Percentiles rank a stretch among this genome's conserved stretches.
These are phyloP conservation scores for Dysphania ambrosioides DNA, from an alignment of 148 eudicot genomes.

Conservation along the genomic window DNA sequence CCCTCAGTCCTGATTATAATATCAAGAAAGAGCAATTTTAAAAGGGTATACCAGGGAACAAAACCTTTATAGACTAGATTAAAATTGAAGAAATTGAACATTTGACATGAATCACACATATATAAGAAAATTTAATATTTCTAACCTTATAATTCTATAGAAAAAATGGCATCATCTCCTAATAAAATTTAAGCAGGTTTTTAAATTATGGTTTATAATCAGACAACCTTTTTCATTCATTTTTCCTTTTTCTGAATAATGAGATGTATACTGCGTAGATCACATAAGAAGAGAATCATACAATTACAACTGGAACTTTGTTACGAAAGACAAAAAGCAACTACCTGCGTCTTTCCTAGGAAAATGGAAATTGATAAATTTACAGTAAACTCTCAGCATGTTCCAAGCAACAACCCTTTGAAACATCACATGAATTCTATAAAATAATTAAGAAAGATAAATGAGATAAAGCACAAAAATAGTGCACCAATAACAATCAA, in stretches of 20 bases:
- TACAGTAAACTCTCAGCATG: conserved; percentile 75
- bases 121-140: too few species aligned
- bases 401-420: conserved; percentile 98
- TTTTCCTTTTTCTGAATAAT: too few species aligned
- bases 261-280: too few species aligned
- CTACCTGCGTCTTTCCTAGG: conserved; percentile 83
- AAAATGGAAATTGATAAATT: conserved; percentile 71
- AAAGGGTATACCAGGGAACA: conserved; percentile 1
- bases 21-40: conserved; percentile 11
- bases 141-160: neutral
- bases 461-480: conserved; percentile 1
- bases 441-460: neutral
- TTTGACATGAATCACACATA: neutral
- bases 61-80: neutral
- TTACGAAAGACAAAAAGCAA: conserved; percentile 13
- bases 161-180: neutral
- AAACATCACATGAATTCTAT: conserved; percentile 28
- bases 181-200: too few species aligned
- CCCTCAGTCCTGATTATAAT: conserved; percentile 70
- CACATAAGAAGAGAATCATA: too few species aligned
- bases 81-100: too few species aligned
- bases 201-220: too few species aligned
- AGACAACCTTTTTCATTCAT: too few species aligned
- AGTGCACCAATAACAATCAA: neutral
- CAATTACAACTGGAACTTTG: neutral